Evolutionary conservation across 805 yeast genomes (phyloP).

Genomic region (Candida qinlingensis): DNA sequence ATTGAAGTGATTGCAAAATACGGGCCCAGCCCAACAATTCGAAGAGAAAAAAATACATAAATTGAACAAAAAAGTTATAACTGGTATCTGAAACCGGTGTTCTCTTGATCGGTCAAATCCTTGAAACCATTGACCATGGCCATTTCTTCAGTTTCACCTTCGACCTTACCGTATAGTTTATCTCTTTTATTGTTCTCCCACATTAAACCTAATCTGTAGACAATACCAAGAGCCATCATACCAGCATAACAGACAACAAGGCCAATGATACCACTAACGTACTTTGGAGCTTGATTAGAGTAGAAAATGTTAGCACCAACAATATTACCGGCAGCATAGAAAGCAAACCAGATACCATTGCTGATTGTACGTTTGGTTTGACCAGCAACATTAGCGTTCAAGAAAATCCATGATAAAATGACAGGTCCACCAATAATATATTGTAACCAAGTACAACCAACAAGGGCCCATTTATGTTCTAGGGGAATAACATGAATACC

Average conservation of each 20-base stretch:
- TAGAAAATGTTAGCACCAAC: constrained; percentile 45
- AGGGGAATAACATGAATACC: constrained; percentile 14
- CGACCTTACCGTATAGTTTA: constrained; percentile 4
- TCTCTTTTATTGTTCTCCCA: constrained; percentile 1
- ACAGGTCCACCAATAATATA: constrained; percentile 5
- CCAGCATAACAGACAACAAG: constrained; percentile 3
- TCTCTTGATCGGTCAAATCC: constrained; percentile 6
- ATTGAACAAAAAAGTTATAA: neutral
- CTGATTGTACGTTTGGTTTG: constrained; percentile 38
- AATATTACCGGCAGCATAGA: constrained; percentile 38
- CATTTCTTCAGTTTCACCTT: constrained; percentile 4
- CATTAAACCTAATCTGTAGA: constrained; percentile 5
- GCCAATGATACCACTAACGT: constrained; percentile 12
- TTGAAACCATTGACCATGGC: constrained; percentile 6
- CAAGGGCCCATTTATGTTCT: constrained; percentile 26
- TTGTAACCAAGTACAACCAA: constrained; percentile 17
- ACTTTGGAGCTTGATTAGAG: constrained; percentile 33
- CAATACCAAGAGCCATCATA: constrained; percentile 4
- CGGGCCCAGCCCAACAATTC: too few relatives aligned
- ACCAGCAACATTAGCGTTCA: constrained; percentile 28
- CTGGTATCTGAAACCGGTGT: constrained; percentile 6
- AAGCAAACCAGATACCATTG: constrained; percentile 31
- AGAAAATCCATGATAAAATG: constrained; percentile 6
- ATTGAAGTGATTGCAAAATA: too few relatives aligned
- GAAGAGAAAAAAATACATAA: too few relatives aligned